Conservation (phyloP, 257 asterid genomes). For the Orobanche coerulescens region DNA sequence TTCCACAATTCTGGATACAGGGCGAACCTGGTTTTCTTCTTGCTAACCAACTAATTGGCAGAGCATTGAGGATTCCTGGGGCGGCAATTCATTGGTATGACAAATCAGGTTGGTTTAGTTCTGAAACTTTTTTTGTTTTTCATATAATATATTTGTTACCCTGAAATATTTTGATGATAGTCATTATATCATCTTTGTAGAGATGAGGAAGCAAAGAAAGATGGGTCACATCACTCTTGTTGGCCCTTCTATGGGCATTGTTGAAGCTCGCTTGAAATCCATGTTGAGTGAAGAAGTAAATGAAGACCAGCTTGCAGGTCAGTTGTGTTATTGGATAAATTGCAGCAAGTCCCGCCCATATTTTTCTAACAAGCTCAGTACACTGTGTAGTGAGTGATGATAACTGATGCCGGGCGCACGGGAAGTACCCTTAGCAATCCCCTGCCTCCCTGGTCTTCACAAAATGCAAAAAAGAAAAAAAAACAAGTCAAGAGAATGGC, state of each 20-base stretch:
- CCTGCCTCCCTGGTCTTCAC: no score
- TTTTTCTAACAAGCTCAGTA: no score
- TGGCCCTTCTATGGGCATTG: slow-evolving; percentile 77
- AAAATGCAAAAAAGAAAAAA: background rate
- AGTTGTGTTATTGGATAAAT: slow-evolving; percentile 17
- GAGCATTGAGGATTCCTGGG: slow-evolving; percentile 69
- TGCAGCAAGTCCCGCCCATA: background rate
- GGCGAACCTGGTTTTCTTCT: slow-evolving; percentile 74
- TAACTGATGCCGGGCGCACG: no score
- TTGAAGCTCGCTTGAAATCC: slow-evolving; percentile 57
- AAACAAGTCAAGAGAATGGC: background rate
- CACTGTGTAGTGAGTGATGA: no score
- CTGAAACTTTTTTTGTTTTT: background rate
- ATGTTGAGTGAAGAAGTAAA: slow-evolving; percentile 44
- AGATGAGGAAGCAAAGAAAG: slow-evolving; percentile 92
- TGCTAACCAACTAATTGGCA: slow-evolving; percentile 63
- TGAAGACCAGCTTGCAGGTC: slow-evolving; percentile 48
- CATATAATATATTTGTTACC: background rate
- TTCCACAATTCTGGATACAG: slow-evolving; percentile 30
- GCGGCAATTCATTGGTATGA: slow-evolving; percentile 97
- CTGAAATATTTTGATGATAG: slow-evolving; percentile 15
- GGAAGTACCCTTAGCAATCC: no score
- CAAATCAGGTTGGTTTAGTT: slow-evolving; percentile 74
- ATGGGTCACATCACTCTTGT: slow-evolving; percentile 93
- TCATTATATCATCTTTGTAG: slow-evolving; percentile 29